Conservation (phyloP, 768 basidiomycete species). For the Rhodotorula paludigena region DNA sequence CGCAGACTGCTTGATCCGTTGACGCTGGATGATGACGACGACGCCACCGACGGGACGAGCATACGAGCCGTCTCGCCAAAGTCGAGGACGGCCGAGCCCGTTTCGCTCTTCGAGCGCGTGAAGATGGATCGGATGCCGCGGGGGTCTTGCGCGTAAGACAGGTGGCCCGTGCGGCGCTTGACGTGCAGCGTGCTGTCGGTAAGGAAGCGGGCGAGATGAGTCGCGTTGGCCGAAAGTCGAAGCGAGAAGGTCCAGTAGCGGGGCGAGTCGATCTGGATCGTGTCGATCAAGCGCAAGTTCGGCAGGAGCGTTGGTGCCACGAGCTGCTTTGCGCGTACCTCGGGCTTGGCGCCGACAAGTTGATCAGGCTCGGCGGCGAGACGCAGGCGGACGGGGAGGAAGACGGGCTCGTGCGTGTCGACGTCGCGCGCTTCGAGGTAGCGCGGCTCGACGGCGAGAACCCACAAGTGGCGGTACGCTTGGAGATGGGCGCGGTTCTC, state of each 20-base stretch:
- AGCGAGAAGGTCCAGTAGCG: slow-evolving; percentile 92
- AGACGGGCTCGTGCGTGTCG: slow-evolving; percentile 82
- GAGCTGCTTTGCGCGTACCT: slow-evolving; percentile 55
- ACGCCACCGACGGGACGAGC: slow-evolving; percentile 40
- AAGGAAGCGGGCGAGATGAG: slow-evolving; percentile 65
- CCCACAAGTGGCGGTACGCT: slow-evolving; percentile 92
- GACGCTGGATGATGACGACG: slow-evolving; percentile 45
- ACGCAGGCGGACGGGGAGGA: slow-evolving; percentile 83
- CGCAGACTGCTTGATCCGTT: slow-evolving; percentile 57
- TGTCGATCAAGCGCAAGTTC: slow-evolving; percentile 71
- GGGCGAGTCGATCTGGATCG: slow-evolving; percentile 84
- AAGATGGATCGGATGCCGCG: slow-evolving; percentile 87
- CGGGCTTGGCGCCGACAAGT: neutral
- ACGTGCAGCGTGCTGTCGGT: slow-evolving; percentile 79
- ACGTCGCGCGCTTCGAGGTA: slow-evolving; percentile 89
- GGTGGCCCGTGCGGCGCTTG: slow-evolving; percentile 83
- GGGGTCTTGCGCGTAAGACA: slow-evolving; percentile 90
- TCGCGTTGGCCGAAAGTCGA: slow-evolving; percentile 63
- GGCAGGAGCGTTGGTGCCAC: slow-evolving; percentile 91
- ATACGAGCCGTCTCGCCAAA: slow-evolving; percentile 62
- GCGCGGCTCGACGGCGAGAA: slow-evolving; percentile 86
- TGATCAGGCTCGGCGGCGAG: slow-evolving; percentile 60
- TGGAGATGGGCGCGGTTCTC: slow-evolving; percentile 90
- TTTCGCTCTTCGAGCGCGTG: slow-evolving; percentile 76
- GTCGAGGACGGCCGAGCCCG: slow-evolving; percentile 80